These are phyloP conservation scores for Penicillium tannophilum DNA, from an alignment of 495 filamentous ascomycete genomes.

Conservation along the genomic window DNA sequence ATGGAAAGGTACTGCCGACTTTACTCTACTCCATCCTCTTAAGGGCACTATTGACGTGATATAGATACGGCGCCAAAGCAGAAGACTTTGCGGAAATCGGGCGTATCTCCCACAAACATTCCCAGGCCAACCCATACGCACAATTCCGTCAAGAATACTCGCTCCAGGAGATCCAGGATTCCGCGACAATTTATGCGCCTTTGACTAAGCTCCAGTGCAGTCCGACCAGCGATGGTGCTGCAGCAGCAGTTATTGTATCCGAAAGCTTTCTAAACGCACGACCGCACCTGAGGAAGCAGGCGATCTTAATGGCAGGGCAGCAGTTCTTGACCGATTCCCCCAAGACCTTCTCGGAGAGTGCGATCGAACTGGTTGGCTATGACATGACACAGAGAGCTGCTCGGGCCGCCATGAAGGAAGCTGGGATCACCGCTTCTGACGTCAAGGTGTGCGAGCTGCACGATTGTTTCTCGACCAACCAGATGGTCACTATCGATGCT, in stretches of 20 bases:
- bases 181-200: background rate
- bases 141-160: background rate
- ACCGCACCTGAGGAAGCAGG: background rate
- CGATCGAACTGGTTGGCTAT: background rate
- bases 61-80: background rate
- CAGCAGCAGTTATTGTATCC: background rate
- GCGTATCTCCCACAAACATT: background rate
- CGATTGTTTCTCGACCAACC: background rate
- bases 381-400: background rate
- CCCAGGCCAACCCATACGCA: background rate
- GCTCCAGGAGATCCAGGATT: background rate
- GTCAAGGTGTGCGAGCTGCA: background rate
- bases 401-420: background rate
- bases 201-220: background rate
- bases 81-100: background rate
- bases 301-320: background rate
- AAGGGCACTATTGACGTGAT: too few species aligned
- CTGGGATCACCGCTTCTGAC: background rate
- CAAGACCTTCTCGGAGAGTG: background rate
- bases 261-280: background rate
- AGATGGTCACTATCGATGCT: background rate
- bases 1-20: background rate
- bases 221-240: background rate
- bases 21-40: too few species aligned
- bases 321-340: background rate